These are phyloP conservation scores for Tylopilus sp. DNA, from an alignment of 1,284 basidiomycete genomes.

Conservation along the genomic window DNA sequence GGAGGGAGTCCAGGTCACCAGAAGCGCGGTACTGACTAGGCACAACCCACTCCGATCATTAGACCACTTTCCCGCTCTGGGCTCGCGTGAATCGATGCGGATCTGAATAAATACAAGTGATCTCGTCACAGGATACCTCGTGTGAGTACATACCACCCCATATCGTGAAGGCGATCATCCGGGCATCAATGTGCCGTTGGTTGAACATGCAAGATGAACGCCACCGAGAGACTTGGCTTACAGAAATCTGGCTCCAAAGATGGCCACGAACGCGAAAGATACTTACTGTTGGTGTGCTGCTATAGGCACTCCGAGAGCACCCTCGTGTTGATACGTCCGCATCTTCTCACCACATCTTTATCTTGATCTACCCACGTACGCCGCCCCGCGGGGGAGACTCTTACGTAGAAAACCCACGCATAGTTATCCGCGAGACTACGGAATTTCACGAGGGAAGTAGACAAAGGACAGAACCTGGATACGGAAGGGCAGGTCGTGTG, in stretches of 20 bases:
- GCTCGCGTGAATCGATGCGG: not conserved
- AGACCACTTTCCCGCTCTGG: not conserved
- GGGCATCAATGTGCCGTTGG: not conserved
- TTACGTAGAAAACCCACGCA: not conserved
- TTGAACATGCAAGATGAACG: not conserved
- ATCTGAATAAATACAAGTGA: not conserved
- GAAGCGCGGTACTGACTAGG: not conserved
- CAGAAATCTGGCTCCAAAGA: not conserved
- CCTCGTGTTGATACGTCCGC: not conserved
- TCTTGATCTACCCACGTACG: not conserved
- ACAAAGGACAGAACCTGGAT: not conserved
- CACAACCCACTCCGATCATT: not conserved
- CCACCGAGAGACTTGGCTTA: not conserved
- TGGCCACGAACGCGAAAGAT: not conserved
- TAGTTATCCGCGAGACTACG: slow-evolving; percentile 1
- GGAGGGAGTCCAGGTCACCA: no score
- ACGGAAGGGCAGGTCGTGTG: not conserved
- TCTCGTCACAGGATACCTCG: not conserved
- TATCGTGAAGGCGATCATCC: no score
- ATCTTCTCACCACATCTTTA: not conserved
- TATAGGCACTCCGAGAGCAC: not conserved
- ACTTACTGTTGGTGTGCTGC: not conserved
- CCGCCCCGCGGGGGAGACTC: not conserved
- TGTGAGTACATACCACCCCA: not conserved
- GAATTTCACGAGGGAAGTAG: not conserved